These are phyloP conservation scores for Thermothielavioides terrestris DNA, from an alignment of 495 filamentous ascomycete genomes.

Conservation along the genomic window DNA sequence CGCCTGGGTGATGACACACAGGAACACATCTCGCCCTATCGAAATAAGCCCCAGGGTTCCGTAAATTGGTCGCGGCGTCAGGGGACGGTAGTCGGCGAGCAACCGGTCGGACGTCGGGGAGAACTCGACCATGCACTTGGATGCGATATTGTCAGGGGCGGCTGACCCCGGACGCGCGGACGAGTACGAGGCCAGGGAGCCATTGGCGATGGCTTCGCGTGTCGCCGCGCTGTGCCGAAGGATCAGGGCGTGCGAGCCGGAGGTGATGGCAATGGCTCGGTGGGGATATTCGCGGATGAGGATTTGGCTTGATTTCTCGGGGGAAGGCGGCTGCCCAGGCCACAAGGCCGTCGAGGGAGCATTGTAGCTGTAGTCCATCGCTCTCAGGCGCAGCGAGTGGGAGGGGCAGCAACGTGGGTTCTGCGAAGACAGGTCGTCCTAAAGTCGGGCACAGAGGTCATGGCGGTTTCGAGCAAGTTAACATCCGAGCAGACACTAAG, in stretches of 20 bases:
- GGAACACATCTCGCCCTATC: slow-evolving; percentile 74
- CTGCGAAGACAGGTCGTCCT: not conserved
- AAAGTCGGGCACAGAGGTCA: slow-evolving; percentile 1
- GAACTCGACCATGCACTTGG: slow-evolving; percentile 86
- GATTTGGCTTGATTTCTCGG: slow-evolving; percentile 44
- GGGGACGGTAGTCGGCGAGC: slow-evolving; percentile 60
- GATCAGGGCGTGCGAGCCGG: slow-evolving; percentile 68
- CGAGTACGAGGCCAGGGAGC: slow-evolving; percentile 40
- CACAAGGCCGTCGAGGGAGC: slow-evolving; percentile 18
- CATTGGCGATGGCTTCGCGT: slow-evolving; percentile 43
- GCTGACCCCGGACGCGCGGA: slow-evolving; percentile 30
- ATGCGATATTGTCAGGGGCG: slow-evolving; percentile 29
- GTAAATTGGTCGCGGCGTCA: slow-evolving; percentile 67
- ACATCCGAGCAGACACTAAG: too few relatives aligned
- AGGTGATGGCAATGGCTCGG: slow-evolving; percentile 75
- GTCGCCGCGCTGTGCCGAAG: slow-evolving; percentile 63
- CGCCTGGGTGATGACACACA: slow-evolving; percentile 79
- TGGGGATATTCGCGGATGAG: slow-evolving; percentile 71
- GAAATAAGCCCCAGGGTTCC: slow-evolving; percentile 89
- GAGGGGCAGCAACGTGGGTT: not conserved
- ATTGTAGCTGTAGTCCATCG: slow-evolving; percentile 23
- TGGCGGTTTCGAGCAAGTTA: slow-evolving; percentile 1
- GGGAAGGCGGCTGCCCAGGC: slow-evolving; percentile 29
- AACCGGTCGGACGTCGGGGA: slow-evolving; percentile 52
- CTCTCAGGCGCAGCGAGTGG: not conserved